phyloP scores from a whole-genome alignment of 106 monocot species.

The Agapanthus africanus region DNA sequence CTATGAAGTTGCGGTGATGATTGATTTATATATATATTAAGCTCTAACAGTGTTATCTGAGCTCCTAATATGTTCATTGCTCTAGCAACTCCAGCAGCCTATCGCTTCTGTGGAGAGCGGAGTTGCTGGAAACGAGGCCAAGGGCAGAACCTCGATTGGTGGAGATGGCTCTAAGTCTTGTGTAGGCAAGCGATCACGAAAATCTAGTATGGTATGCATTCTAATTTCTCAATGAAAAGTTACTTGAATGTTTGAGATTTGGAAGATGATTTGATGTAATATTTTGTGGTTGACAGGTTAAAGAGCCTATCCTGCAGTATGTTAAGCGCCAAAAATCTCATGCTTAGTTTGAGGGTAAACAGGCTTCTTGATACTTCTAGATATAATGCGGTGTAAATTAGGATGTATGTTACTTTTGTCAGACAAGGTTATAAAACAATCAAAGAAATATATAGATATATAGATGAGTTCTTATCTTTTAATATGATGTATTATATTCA shows the following conservation, averaged over 20 bases:
- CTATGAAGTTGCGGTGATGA: not conserved
- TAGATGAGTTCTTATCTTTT: no score
- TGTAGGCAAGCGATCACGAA: slow-evolving; percentile 60
- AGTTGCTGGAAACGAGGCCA: slow-evolving; percentile 33
- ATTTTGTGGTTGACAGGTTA: slow-evolving; percentile 39
- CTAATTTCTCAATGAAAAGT: no score
- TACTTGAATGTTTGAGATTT: not conserved
- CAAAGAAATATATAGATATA: no score
- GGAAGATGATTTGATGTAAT: no score
- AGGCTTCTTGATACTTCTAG: no score
- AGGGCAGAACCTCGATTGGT: not conserved
- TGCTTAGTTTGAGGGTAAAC: no score
- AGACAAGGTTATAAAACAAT: no score
- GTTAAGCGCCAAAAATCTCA: slow-evolving; percentile 57
- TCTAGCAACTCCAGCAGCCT: slow-evolving; percentile 32
- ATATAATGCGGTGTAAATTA: no score
- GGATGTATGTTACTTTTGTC: no score
- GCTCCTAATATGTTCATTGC: not conserved
- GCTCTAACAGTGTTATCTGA: not conserved
- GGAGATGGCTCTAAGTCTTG: slow-evolving; percentile 32
- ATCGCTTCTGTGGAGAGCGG: slow-evolving; percentile 89
- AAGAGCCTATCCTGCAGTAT: slow-evolving; percentile 80
- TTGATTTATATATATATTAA: not conserved
- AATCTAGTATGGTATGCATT: slow-evolving; percentile 67
- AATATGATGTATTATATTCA: no score